Conservation (phyloP, 257 asterid species). For the Verbena officinalis region DNA sequence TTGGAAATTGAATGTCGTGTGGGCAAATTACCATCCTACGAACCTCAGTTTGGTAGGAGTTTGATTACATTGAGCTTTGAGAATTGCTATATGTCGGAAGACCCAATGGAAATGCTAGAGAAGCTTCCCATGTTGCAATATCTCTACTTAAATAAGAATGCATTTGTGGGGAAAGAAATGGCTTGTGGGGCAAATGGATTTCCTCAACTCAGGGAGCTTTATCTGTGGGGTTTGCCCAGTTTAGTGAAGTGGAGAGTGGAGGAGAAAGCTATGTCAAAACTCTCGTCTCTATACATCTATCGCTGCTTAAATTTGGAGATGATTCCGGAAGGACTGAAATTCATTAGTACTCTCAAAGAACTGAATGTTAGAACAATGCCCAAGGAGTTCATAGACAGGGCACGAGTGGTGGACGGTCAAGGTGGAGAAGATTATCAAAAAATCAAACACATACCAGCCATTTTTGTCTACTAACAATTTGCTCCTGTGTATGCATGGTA, state of each 20-base stretch:
- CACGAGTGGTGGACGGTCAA: too few relatives aligned
- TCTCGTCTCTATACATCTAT: not conserved
- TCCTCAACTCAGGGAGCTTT: constrained; percentile 17
- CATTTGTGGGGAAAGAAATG: constrained; percentile 4
- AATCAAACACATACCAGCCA: too few relatives aligned
- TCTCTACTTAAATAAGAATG: not conserved
- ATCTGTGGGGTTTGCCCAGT: not conserved
- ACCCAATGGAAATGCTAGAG: constrained; percentile 6
- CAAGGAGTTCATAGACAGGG: too few relatives aligned
- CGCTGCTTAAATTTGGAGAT: not conserved
- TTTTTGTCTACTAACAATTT: too few relatives aligned
- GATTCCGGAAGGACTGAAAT: not conserved
- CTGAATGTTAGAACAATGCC: too few relatives aligned
- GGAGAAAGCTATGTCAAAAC: constrained; percentile 15
- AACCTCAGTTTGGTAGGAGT: not conserved
- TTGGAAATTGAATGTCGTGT: not conserved
- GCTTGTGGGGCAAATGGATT: not conserved
- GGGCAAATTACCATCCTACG: constrained; percentile 1
- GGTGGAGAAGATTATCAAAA: too few relatives aligned
- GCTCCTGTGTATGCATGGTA: too few relatives aligned
- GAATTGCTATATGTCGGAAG: not conserved
- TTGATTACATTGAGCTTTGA: not conserved
- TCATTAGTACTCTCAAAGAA: too few relatives aligned
- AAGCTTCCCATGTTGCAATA: not conserved
- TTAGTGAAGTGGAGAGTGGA: constrained; percentile 23